Base-by-base conservation (phyloP, 495 filamentous ascomycete genomes). In the Penicillium longicatenatum region DNA sequence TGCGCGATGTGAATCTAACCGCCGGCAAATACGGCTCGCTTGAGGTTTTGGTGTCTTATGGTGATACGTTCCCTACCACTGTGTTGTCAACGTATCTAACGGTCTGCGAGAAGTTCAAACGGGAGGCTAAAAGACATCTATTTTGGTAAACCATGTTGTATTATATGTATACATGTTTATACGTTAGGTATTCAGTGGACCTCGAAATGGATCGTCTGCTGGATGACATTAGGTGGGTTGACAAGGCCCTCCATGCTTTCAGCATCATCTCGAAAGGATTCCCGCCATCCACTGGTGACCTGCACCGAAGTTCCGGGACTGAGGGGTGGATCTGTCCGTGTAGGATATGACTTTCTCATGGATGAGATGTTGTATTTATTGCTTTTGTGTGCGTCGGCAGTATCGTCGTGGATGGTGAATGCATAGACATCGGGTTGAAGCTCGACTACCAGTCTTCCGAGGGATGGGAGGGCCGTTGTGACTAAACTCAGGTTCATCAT, bases 401-500 rank as follows among this genome's bases (percentile, higher is more conserved):
- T 60, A 5, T 64, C 60, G 17, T 70, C 61, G 31, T 67, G 64
- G 54, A 70, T 66, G 37, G 65, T 58, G 58, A 66, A 70, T 2
- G 65, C 59, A 39, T 62, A 52, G 53, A 65, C 29, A 45, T 48
- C 52, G 49, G 62, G 65, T 50, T 70, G 65, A 11, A 70, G 58
- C n/a, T 70, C 68, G 42, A 69, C 57, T 4, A 68, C 61, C n/a
- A 70, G 63, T 29, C 68, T 63, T 19, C 68, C 68, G 21, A 70
- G 55, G 24, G 68, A 68, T 21, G 68, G 68, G 26, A 70, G 52
- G n/a, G 68, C 56, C 3, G 68, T 69, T 29, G 62, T 57, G 26
- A 70, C 64, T 24, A 70, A 64, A 44, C 65, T 68, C 4, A 70
- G 43, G 45, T 70, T 70, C 63, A 70, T 62, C 54, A 66, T 61